Percentiles rank a stretch among this genome's conserved stretches.
Evolutionary conservation across 257 asterid species (phyloP).

Genomic region (Linderniella brevidens): DNA sequence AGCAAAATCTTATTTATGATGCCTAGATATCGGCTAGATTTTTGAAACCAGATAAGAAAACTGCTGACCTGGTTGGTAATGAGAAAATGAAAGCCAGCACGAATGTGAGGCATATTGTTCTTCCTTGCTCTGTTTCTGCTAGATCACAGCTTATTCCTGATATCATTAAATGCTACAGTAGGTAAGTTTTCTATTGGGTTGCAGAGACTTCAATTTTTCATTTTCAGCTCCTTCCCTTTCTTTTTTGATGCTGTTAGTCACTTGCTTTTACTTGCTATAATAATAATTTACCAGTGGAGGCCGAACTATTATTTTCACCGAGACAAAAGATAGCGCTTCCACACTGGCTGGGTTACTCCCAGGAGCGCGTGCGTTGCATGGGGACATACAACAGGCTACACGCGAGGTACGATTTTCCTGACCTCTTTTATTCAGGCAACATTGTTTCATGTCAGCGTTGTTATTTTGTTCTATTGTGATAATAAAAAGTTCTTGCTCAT

Average conservation of each 20-base stretch:
- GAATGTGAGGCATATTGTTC: constrained; percentile 72
- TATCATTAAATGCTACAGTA: constrained; percentile 80
- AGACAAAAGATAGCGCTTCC: constrained; percentile 79
- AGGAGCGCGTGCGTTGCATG: constrained; percentile 94
- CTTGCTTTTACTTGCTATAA: constrained; percentile 3
- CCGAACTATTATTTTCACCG: constrained; percentile 80
- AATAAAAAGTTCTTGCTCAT: no score
- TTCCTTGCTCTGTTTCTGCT: constrained; percentile 82
- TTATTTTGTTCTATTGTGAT: not conserved
- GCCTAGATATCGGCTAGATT: constrained; percentile 60
- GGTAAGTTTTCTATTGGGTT: constrained; percentile 25
- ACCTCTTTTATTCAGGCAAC: not conserved
- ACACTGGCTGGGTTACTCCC: constrained; percentile 84
- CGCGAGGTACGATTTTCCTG: constrained; percentile 52
- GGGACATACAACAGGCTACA: constrained; percentile 93
- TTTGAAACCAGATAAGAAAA: constrained; percentile 64
- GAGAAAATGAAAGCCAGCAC: constrained; percentile 95
- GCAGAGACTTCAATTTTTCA: not conserved
- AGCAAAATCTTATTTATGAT: constrained; percentile 6
- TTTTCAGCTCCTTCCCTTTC: not conserved
- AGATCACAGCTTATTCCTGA: constrained; percentile 90
- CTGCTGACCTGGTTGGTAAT: constrained; percentile 89
- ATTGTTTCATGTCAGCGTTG: not conserved
- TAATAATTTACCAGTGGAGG: constrained; percentile 63
- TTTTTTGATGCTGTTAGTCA: constrained; percentile 3